Percentiles rank a stretch among this genome's conserved stretches.
These are phyloP conservation scores for Saccharomyces hybrid DNA, from an alignment of 1,139 yeast genomes.

Conservation along the genomic window DNA sequence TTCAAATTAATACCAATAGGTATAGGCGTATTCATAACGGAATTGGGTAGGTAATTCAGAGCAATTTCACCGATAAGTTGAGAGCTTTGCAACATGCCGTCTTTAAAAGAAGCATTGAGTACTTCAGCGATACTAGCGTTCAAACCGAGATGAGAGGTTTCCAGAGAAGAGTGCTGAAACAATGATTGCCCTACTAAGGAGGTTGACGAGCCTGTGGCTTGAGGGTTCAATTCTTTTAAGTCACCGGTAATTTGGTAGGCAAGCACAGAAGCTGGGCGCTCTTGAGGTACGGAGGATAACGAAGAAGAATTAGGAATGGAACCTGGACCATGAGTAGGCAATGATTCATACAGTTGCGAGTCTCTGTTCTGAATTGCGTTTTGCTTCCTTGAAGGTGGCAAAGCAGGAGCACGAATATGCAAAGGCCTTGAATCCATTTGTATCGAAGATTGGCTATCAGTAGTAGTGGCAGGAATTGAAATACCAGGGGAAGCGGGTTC, in stretches of 20 bases:
- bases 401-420: conserved; percentile 22
- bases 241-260: conserved; percentile 26
- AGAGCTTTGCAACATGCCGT: conserved; percentile 51
- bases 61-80: conserved; percentile 77
- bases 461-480: conserved; percentile 1
- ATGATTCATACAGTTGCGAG: background rate
- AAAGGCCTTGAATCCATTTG: conserved; percentile 9
- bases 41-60: conserved; percentile 47
- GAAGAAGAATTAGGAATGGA: background rate
- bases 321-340: background rate
- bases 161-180: conserved; percentile 43
- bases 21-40: conserved; percentile 20
- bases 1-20: conserved; percentile 34
- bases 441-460: background rate
- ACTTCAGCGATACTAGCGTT: conserved; percentile 76
- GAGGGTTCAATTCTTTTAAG: conserved; percentile 32
- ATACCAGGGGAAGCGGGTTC: conserved; percentile 6
- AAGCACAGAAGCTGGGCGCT: conserved; percentile 6
- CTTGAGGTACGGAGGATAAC: background rate
- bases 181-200: conserved; percentile 25
- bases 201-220: conserved; percentile 34
- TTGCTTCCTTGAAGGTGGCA: conserved; percentile 57
- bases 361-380: conserved; percentile 14
- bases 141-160: conserved; percentile 49
- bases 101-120: conserved; percentile 64